Base-by-base conservation (phyloP, 805 yeast genomes). In the Zygoascus bituminiphila region DNA sequence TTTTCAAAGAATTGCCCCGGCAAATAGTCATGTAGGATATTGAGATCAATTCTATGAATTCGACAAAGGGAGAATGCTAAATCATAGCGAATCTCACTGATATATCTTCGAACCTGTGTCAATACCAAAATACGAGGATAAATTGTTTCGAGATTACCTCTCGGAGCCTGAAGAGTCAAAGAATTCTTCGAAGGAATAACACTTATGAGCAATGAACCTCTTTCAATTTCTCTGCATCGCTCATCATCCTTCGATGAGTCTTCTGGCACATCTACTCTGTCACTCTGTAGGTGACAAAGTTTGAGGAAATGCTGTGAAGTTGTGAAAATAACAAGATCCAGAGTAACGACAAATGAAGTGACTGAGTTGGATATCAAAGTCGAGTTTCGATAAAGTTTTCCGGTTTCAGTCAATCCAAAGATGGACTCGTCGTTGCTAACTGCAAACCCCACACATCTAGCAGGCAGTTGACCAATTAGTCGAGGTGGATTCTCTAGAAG, bases 61-160 rank as follows among this genome's bases (percentile, higher is more conserved):
- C 97, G 79, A 69, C 98, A 93, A 6, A 82, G 76, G 40, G 77
- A 56, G 57, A 91, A 88, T 0, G 98, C 98, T n/a, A 72, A 73
- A 42, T 67, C 70, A 59, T 83, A 93, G 31, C 78, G 69, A 49
- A 66, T 71, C 0, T 70, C 67, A 29, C 74, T 70, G 52, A 93
- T 87, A 55, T 75, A 74, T 29, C 75, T 71, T 55, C 98, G 76
- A 22, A 93, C 94, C 20, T 83, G 93, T 10, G 85, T 76, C 36
- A 93, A 69, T 2, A 91, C 95, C 84, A 93, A 81, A 42, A 93
- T 84, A 63, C 98, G 76, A 12, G 99, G 98, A 59, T 79, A 82
- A 17, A 93, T 84, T 0, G 98, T 88, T 65, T 93, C 99, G 56
- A 93, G 69, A 60, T 93, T 93, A 52, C 99, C 99, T 63, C 99